These are phyloP conservation scores for Dimargaris xerosporica DNA, from an alignment of 192 early-diverging fungal species.

Conservation along the genomic window DNA sequence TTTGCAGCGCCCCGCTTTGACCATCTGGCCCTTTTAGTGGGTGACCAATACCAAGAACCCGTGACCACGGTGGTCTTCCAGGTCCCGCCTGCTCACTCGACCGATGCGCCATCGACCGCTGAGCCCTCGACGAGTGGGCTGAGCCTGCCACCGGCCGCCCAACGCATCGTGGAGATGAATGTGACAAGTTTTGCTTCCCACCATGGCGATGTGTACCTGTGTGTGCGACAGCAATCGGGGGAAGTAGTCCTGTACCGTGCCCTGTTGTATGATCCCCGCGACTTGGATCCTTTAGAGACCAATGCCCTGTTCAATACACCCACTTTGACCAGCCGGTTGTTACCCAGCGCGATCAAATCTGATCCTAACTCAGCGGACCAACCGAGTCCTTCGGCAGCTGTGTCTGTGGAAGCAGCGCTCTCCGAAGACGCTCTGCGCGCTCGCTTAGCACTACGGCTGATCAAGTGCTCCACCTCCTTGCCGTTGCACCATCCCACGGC, in stretches of 20 bases:
- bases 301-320: not conserved
- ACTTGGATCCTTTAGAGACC: not conserved
- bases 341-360: too few relatives aligned
- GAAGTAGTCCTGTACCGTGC: constrained; percentile 27
- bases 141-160: constrained; percentile 15
- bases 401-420: not conserved
- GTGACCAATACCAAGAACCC: too few relatives aligned
- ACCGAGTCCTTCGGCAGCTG: too few relatives aligned
- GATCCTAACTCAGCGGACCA: too few relatives aligned
- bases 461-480: not conserved
- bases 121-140: constrained; percentile 3
- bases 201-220: constrained; percentile 16
- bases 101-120: constrained; percentile 13
- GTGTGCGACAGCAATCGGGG: constrained; percentile 18
- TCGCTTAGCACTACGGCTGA: not conserved
- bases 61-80: not conserved
- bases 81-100: constrained; percentile 1
- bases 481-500: not conserved
- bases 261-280: constrained; percentile 10
- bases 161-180: constrained; percentile 3
- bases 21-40: constrained; percentile 17
- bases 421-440: not conserved
- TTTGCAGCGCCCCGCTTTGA: constrained; percentile 22
- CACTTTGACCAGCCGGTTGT: too few relatives aligned
- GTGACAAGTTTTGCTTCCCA: constrained; percentile 17